Base-by-base conservation (phyloP, 164 flowering plant species). In the Chimonanthus praecox region DNA sequence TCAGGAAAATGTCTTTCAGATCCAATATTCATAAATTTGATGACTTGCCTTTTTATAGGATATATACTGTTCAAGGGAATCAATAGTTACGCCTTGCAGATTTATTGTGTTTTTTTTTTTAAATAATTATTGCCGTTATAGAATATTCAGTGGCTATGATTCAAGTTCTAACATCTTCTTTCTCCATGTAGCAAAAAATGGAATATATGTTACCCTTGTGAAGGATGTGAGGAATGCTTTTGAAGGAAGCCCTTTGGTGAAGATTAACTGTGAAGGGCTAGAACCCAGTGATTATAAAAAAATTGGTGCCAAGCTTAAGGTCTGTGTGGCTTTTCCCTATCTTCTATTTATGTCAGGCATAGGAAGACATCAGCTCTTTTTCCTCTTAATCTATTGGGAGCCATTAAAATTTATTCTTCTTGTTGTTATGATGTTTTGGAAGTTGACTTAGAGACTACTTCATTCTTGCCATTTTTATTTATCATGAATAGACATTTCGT, bases 261-360 rank as follows among this genome's bases (percentile, higher is more conserved):
- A 91, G 87, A 80, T 95, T 76, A 86, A 95, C 74, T 93, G 99
- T 80, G 74, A 71, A 72, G 94, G 99, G 62, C 45, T 95, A 91
- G 81, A 95, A 45, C 80, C 97, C 65, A 91, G 88, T 80, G 99
- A 95, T 75, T 95, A 95, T 86, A 95, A 95, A 78, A 93, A 90
- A 80, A 67, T 95, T 70, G 99, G 98, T 51, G 98, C 97, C 20
- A 95, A 92, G 83, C 89, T 95, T 66, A 93, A 87, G 99, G 99
- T 95, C 61, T 69, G 83, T 78, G 47, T 21, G 44, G 47, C 50
- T 73, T 47, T 45, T 60, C 51, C 44, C 63, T 67, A 21, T 9
- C 65, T 48, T 58, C 58, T 33, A 21, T 1, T 69, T 74, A n/a
- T 60, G 10, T 48, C 46, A 21, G 10, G 51, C 20, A 49, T 49